Conservation (phyloP, 371 early-diverging fungal genomes). For the Phascolomyces articulosus region DNA sequence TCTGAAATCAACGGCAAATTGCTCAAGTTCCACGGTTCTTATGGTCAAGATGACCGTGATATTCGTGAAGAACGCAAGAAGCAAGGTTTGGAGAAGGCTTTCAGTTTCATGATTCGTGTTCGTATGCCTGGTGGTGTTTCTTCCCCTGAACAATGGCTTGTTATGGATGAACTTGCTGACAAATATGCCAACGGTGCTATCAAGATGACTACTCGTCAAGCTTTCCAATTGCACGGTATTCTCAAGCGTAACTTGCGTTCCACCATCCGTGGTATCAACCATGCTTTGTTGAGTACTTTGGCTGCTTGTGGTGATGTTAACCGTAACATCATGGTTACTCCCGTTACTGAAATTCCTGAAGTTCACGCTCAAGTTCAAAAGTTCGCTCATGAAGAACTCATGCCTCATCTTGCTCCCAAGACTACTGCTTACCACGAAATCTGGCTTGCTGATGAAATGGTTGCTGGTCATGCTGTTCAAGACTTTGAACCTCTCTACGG, state of each 20-base stretch:
- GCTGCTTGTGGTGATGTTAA: slow-evolving; percentile 98
- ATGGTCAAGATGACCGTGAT: slow-evolving; percentile 96
- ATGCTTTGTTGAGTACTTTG: slow-evolving; percentile 83
- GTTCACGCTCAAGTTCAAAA: slow-evolving; percentile 79
- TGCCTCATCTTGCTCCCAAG: slow-evolving; percentile 78
- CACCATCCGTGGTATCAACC: slow-evolving; percentile 90
- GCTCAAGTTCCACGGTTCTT: slow-evolving; percentile 95
- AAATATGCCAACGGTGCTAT: slow-evolving; percentile 84
- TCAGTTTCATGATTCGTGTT: slow-evolving; percentile 94
- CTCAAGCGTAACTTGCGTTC: slow-evolving; percentile 86
- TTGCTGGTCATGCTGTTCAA: slow-evolving; percentile 76
- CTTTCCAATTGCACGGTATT: slow-evolving; percentile 95
- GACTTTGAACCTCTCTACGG: slow-evolving; percentile 93
- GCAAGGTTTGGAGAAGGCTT: slow-evolving; percentile 89
- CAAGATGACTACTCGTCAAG: slow-evolving; percentile 94
- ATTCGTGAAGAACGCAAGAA: slow-evolving; percentile 83
- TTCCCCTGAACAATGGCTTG: slow-evolving; percentile 87
- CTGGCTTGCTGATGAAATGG: slow-evolving; percentile 90
- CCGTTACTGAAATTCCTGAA: slow-evolving; percentile 79
- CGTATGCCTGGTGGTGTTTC: slow-evolving; percentile 92
- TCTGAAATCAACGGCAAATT: slow-evolving; percentile 88
- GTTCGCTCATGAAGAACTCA: slow-evolving; percentile 66
- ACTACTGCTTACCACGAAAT: slow-evolving; percentile 95
- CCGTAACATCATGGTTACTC: slow-evolving; percentile 92
- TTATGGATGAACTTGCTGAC: slow-evolving; percentile 88